Conservation (phyloP, 106 monocot species). For the Dioscorea dumetorum region DNA sequence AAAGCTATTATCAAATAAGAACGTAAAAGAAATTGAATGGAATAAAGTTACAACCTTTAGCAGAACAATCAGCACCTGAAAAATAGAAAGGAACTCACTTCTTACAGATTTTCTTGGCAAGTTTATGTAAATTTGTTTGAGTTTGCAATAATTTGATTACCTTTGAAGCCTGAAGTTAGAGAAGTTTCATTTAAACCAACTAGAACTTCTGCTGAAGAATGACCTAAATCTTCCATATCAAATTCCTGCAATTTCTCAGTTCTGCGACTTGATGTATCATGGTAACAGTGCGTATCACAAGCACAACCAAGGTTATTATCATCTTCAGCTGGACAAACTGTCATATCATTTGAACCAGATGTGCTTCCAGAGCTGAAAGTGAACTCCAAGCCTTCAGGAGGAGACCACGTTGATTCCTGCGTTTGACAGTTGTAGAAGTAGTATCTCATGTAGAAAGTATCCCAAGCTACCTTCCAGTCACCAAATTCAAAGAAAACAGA, state of each 20-base stretch:
- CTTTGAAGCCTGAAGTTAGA: neutral
- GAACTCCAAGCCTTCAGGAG: constrained; percentile 55
- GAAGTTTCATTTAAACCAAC: neutral
- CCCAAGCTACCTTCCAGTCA: constrained; percentile 85
- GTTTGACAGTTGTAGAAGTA: constrained; percentile 71
- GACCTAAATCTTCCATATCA: constrained; percentile 7
- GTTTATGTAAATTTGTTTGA: constrained; percentile 4
- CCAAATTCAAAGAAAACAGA: constrained; percentile 22
- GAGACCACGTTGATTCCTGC: constrained; percentile 79
- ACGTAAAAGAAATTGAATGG: neutral
- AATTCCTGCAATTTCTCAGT: constrained; percentile 5
- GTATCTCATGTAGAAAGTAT: constrained; percentile 73
- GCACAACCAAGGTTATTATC: neutral
- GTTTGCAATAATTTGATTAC: neutral
- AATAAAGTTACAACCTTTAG: constrained; percentile 24
- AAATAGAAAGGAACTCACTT: constrained; percentile 4
- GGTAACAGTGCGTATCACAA: constrained; percentile 1
- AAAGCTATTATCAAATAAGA: neutral
- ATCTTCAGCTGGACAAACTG: constrained; percentile 15
- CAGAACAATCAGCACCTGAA: constrained; percentile 5
- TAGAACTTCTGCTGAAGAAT: constrained; percentile 12
- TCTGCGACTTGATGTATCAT: neutral
- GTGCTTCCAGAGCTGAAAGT: constrained; percentile 13
- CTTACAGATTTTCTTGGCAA: constrained; percentile 1
- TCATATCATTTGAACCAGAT: constrained; percentile 14